These are phyloP conservation scores for Tuber aestivum DNA, from an alignment of 495 filamentous ascomycete species.

Conservation along the genomic window DNA sequence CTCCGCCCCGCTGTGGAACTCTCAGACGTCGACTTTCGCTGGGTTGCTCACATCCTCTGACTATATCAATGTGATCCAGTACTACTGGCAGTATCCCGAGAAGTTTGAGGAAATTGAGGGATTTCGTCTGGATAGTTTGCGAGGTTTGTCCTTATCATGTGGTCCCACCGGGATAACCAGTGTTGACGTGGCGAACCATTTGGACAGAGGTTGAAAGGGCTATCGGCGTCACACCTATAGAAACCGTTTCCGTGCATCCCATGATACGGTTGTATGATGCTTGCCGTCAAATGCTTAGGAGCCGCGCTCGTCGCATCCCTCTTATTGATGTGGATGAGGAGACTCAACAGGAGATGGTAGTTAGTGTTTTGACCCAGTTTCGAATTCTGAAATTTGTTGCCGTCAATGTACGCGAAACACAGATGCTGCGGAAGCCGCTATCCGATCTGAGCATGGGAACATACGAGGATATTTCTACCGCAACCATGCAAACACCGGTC, in stretches of 20 bases:
- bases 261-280: slow-evolving; percentile 87
- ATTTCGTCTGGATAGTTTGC: slow-evolving; percentile 85
- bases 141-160: slow-evolving; percentile 56
- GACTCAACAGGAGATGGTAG: slow-evolving; percentile 83
- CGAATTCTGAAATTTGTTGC: slow-evolving; percentile 97
- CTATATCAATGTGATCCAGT: slow-evolving; percentile 98
- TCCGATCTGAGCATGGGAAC: slow-evolving; percentile 81
- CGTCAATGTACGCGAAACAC: slow-evolving; percentile 88
- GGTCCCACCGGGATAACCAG: neutral
- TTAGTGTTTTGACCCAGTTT: slow-evolving; percentile 96
- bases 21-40: slow-evolving; percentile 85
- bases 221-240: slow-evolving; percentile 80
- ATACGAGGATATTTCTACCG: slow-evolving; percentile 71
- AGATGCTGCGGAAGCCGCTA: slow-evolving; percentile 80
- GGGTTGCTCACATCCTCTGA: slow-evolving; percentile 92
- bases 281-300: slow-evolving; percentile 88
- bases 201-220: slow-evolving; percentile 82
- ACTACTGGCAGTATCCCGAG: slow-evolving; percentile 97
- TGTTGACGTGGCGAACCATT: slow-evolving; percentile 6
- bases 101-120: slow-evolving; percentile 83
- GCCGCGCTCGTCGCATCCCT: slow-evolving; percentile 85
- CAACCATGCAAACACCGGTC: slow-evolving; percentile 85
- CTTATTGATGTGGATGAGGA: slow-evolving; percentile 93
- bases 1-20: slow-evolving; percentile 96
- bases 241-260: slow-evolving; percentile 93